phyloP scores from a whole-genome alignment of 2,329 filamentous ascomycete genomes.

The Colletotrichum salicis region DNA sequence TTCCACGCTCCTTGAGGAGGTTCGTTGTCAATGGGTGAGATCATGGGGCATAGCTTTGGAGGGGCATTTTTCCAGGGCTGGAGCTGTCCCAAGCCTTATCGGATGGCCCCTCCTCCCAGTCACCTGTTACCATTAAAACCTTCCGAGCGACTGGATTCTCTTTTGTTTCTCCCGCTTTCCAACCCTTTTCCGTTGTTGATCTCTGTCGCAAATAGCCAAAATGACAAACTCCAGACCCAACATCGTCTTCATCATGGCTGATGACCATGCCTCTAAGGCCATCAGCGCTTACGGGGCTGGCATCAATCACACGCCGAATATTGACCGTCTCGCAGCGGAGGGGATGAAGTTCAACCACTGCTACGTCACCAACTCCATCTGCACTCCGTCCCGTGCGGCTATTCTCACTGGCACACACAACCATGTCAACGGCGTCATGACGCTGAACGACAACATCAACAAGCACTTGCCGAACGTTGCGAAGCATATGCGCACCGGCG shows the following conservation, averaged over 20 bases:
- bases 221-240: constrained; percentile 42
- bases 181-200: not conserved
- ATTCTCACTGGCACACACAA: constrained; percentile 63
- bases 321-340: constrained; percentile 60
- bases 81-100: not conserved
- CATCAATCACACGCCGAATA: constrained; percentile 62
- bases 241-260: constrained; percentile 63
- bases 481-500: constrained; percentile 57
- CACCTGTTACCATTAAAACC: not conserved
- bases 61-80: not conserved
- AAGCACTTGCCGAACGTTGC: constrained; percentile 62
- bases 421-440: constrained; percentile 63
- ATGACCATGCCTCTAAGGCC: constrained; percentile 63
- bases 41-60: not conserved
- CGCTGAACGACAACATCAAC: constrained; percentile 60
- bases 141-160: not conserved
- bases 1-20: not conserved
- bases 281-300: constrained; percentile 60
- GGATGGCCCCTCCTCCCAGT: not conserved
- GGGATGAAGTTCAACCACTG: constrained; percentile 64
- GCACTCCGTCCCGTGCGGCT: constrained; percentile 61
- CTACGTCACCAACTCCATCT: constrained; percentile 65
- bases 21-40: not conserved
- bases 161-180: not conserved
- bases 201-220: not conserved